A percentile compares a stretch with the other conserved stretches of the same genome.
Evolutionary conservation across 371 early-diverging fungal species (phyloP).

Genomic region (Apophysomyces variabilis): DNA sequence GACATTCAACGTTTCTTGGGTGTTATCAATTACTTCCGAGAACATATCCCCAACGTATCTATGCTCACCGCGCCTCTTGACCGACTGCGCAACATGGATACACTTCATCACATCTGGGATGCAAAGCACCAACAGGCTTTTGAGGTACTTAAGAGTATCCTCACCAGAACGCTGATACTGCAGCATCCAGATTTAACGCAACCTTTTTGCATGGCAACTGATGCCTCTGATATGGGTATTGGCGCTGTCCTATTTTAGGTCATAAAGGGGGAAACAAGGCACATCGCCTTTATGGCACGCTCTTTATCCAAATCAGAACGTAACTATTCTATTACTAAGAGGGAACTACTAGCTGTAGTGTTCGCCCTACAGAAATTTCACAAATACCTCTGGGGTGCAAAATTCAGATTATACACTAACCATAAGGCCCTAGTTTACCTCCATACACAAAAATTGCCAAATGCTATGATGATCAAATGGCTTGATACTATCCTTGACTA

Average conservation of each 20-base stretch:
- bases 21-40: too few species aligned
- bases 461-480: conserved; percentile 30
- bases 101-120: too few species aligned
- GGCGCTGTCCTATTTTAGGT: conserved; percentile 39
- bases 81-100: too few species aligned
- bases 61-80: too few species aligned
- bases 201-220: conserved; percentile 40
- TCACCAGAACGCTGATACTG: too few species aligned
- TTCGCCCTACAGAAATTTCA: conserved; percentile 35
- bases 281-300: conserved; percentile 28
- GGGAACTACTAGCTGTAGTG: conserved; percentile 22
- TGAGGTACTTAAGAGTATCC: too few species aligned
- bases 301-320: conserved; percentile 16
- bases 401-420: conserved; percentile 28
- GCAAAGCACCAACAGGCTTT: too few species aligned
- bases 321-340: conserved; percentile 17
- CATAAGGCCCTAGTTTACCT: conserved; percentile 25
- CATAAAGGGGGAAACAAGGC: conserved; percentile 6
- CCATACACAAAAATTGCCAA: conserved; percentile 22
- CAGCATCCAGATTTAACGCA: conserved; percentile 22
- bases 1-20: too few species aligned
- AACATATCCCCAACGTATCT: too few species aligned
- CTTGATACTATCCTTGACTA: conserved; percentile 28
- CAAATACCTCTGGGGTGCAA: conserved; percentile 30
- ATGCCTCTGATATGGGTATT: conserved; percentile 46